Evolutionary conservation across 2,329 filamentous ascomycete species (phyloP), one percentile per base, ranked within the genome.

Genomic region (Colletotrichum sp.): DNA sequence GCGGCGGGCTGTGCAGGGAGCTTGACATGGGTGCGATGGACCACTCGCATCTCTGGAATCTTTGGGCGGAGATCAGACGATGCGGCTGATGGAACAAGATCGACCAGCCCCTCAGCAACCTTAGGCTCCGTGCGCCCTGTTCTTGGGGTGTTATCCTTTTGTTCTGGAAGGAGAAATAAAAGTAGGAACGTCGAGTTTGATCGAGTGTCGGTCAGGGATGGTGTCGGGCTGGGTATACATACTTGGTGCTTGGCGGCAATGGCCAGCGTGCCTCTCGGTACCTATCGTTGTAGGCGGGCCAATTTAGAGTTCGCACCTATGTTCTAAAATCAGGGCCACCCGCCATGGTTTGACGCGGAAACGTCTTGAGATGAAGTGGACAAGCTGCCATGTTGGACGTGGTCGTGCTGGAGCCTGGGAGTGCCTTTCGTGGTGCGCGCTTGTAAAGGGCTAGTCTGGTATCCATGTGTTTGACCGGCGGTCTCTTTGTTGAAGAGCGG

Each of bases 21-120:
- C 36, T 13, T 59, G 16, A 64, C 73, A 67, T 18, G 70, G 70
- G 39, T 73, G 21, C 60, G 57, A 72, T 36, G 76, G 69, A 73
- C 76, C 76, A 77, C 76, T 77, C 76, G 76, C 76, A 77, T 77
- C 73, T 73, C 21, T 76, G 76, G 69, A 67, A 63, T 68, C n/a
- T 60, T 52, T 66, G 73, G 60, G 73, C 39, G 69, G 69, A 76
- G 59, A 77, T 77, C 69, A 76, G 76, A 73, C 66, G 73, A 76
- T 72, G 76, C 68, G 75, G 75, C 75, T 76, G 73, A 76, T 74
- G 76, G 76, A 76, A 76, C 65, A 68, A 77, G 64, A 76, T 77
- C 76, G 74, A 63, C 76, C 52, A 65, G 59, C 60, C 70, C 64
- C 68, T 70, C 65, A 67, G 34, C 49, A 21, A 55, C 55, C 39